Conservation (phyloP, 371 early-diverging fungal genomes). For the Circinella umbellata region DNA sequence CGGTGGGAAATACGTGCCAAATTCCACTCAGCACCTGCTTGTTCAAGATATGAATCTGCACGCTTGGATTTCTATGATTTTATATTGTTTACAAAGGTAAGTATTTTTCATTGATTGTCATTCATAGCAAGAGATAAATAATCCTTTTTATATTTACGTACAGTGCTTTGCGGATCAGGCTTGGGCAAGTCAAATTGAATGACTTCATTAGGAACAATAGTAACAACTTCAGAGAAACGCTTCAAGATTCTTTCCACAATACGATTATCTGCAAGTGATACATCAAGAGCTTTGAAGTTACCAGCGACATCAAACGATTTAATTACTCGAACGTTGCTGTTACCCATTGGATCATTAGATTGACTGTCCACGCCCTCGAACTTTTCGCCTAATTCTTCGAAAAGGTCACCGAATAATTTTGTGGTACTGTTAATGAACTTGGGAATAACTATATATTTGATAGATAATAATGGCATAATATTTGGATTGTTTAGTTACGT, state of each 20-base stretch:
- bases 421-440: constrained; percentile 6
- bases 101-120: too few relatives aligned
- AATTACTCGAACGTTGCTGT: too few relatives aligned
- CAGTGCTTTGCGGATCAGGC: constrained; percentile 20
- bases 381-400: too few relatives aligned
- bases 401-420: constrained; percentile 32
- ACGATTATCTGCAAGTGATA: too few relatives aligned
- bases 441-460: constrained; percentile 28
- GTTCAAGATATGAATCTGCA: constrained; percentile 19
- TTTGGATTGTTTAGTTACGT: too few relatives aligned
- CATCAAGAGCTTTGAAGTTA: too few relatives aligned
- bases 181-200: constrained; percentile 41
- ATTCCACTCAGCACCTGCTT: constrained; percentile 45
- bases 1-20: constrained; percentile 46
- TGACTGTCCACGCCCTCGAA: too few relatives aligned
- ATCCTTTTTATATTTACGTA: constrained; percentile 14
- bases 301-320: too few relatives aligned
- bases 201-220: constrained; percentile 44
- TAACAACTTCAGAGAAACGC: constrained; percentile 30
- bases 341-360: too few relatives aligned
- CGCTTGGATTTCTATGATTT: constrained; percentile 10
- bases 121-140: background rate
- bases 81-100: too few relatives aligned
- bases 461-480: background rate
- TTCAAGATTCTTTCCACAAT: constrained; percentile 22